Evolutionary conservation across 139 green algal species (phyloP), one percentile per base, ranked within the genome.

Genomic region (Diplosphaera chodatii): DNA sequence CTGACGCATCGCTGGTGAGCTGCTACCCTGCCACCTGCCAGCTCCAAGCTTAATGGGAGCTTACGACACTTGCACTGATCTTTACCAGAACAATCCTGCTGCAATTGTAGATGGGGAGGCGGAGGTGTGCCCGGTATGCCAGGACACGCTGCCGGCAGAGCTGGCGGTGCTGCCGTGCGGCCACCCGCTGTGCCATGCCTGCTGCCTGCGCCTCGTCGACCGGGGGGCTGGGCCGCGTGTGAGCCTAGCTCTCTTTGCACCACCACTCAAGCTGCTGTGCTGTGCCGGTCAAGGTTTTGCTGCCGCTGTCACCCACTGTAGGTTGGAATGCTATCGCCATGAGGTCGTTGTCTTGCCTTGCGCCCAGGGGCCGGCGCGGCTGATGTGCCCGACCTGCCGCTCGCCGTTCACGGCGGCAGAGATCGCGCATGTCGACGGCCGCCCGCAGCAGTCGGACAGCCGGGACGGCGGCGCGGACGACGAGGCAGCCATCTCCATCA

Each of bases 381-480:
- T 94, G 27, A 77, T 59, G 27, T 95, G 91, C 81, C 91, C 90
- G 15, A 91, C 79, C 15, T 96, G 91, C 82, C 77, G 91, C 10
- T 28, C 63, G 10, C 40, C 63, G 4, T 34, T 66, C 1, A 71
- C 71, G n/a, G 66, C 87, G 3, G 37, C 62, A 3, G 88, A 94
- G 31, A 78, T 93, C 0, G 85, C 84, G 0, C 87, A 88, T 64
- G 77, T 93, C 0, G 83, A 89, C 70, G 32, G 55, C 5, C 74
- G 68, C 2, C 15, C 56, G 32, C 22, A 63, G 0, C 23, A 63
- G 0, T 31, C 30, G 30, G 30, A 76, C 8, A 66, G 37, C 25
- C 33, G 33, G 28, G 20, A 29, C 27, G 63, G 48, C n/a, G 32
- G 21, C 32, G 80, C 67, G 40, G 48, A 64, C 22, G 78, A 32